These are phyloP conservation scores for Excoecaria cochinchinensis DNA, from an alignment of 345 rosid species.

Conservation along the genomic window DNA sequence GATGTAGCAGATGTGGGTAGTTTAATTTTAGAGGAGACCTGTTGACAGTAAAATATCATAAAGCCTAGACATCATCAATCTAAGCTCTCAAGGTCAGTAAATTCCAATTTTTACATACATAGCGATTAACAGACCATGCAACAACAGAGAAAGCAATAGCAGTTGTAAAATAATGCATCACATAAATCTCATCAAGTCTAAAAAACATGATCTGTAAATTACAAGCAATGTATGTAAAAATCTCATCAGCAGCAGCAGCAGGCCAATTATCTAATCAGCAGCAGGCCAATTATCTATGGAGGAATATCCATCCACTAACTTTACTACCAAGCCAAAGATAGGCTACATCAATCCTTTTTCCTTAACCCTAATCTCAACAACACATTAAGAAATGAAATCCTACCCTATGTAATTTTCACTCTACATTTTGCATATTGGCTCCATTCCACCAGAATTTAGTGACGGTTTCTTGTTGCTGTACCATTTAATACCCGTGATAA, in stretches of 20 bases:
- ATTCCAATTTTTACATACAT: background rate
- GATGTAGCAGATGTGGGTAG: background rate
- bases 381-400: constrained; percentile 1
- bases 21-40: background rate
- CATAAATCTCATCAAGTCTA: background rate
- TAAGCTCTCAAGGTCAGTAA: background rate
- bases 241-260: background rate
- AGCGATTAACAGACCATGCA: background rate
- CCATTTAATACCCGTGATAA: background rate
- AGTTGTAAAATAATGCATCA: background rate
- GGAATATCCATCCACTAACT: background rate
- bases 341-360: background rate
- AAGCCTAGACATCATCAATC: background rate
- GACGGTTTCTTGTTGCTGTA: background rate
- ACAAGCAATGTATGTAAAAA: background rate
- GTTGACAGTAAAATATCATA: background rate
- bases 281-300: background rate
- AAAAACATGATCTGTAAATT: background rate
- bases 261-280: background rate
- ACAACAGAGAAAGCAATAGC: background rate
- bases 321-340: background rate
- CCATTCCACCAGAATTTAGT: constrained; percentile 1
- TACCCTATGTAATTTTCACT: background rate
- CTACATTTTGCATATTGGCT: background rate
- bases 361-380: background rate